Evolutionary conservation across 129 eudicot genomes (phyloP).

Genomic region (sunflower (Helianthus annuus)): DNA sequence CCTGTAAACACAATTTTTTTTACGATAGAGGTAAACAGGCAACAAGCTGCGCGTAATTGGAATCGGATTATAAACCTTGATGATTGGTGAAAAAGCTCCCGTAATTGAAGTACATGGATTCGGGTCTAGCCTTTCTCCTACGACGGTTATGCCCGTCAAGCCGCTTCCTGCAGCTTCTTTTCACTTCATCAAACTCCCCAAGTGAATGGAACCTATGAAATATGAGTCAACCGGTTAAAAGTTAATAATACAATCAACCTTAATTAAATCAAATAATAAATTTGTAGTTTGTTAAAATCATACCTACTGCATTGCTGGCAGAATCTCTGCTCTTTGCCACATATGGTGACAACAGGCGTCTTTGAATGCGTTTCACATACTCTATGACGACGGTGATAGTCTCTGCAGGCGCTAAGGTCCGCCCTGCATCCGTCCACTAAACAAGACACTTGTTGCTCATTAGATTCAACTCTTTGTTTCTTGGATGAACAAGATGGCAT

Average conservation of each 20-base stretch:
- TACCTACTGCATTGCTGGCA: conserved; percentile 76
- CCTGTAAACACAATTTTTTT: neutral
- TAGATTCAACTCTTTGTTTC: conserved; percentile 20
- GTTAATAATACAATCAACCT: neutral
- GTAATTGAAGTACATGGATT: conserved; percentile 37
- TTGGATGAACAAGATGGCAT: conserved; percentile 29
- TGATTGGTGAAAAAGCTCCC: conserved; percentile 38
- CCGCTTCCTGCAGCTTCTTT: conserved; percentile 54
- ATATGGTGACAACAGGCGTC: conserved; percentile 44
- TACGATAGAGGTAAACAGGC: too few relatives aligned
- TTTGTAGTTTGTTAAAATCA: neutral
- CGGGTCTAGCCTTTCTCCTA: conserved; percentile 43
- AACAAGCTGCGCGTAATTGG: too few relatives aligned
- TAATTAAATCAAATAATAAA: neutral
- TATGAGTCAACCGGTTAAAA: neutral
- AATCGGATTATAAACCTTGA: conserved; percentile 25
- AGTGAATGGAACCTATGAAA: conserved; percentile 48
- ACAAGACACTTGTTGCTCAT: conserved; percentile 32
- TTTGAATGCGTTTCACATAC: conserved; percentile 61
- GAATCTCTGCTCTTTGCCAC: conserved; percentile 53
- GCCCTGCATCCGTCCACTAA: conserved; percentile 56
- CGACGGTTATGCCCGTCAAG: conserved; percentile 60
- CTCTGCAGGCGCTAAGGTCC: conserved; percentile 52
- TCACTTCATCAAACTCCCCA: conserved; percentile 54
- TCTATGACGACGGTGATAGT: conserved; percentile 61